Evolutionary conservation across 2,329 filamentous ascomycete genomes (phyloP), one percentile per base, ranked within the genome.

Genomic region (Cryphonectria japonica): DNA sequence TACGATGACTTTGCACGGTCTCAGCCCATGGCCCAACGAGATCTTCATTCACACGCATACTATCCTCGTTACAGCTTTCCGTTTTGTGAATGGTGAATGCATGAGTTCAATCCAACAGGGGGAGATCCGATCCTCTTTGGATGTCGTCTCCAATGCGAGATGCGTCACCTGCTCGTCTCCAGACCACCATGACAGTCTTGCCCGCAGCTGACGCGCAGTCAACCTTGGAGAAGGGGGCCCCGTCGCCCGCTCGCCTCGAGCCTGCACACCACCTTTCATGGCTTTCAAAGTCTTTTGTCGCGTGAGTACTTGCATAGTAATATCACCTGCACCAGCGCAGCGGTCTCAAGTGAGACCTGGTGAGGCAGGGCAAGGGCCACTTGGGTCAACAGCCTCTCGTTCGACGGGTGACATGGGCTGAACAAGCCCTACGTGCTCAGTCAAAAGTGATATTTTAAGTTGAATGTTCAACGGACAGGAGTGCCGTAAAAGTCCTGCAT

Each of bases 161-260:
- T 54, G 37, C 54, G n/a, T 67, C 52, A 67, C 54, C 54, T 50
- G 52, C 50, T 37, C 32, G 16, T n/a, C 66, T 19, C 54, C 54
- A 67, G 66, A 61, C 37, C 66, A 67, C 37, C 29, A 39, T n/a
- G 37, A 16, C 66, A 46, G 9, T 16, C 19, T 46, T 34, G 66
- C 46, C 69, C 54, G 54, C 69, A 71, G 69, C 69, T 71, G 67
- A 71, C 66, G 52, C 46, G 66, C 66, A 32, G 26, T 22, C 14
- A 67, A n/a, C 11, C 54, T 54, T 67, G 37, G 46, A 16, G 32
- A 29, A 1, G 19, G 26, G 29, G 4, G 54, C 9, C 32, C 14
- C 57, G 5, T 61, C 32, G 32, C 22, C 59, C 61, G 61, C 37
- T 64, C 61, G 61, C 13, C 39, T 46, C 37, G 39, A 64, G n/a